Evolutionary conservation across 2,329 filamentous ascomycete genomes (phyloP).

Genomic region (Plectosphaerella sp.): DNA sequence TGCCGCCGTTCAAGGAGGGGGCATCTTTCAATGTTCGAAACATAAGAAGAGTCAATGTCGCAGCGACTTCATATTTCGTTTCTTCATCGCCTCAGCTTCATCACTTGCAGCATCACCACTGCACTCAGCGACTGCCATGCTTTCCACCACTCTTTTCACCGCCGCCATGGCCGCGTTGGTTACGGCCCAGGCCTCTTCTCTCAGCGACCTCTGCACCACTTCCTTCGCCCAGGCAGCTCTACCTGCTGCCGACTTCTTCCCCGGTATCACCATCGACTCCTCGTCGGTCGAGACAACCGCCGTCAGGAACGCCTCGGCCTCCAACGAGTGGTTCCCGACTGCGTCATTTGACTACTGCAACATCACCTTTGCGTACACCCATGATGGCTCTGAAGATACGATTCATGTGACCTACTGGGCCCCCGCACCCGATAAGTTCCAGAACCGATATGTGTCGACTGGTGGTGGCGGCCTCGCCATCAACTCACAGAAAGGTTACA

Average conservation of each 20-base stretch:
- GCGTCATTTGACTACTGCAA: constrained; percentile 37
- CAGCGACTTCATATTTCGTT: not conserved
- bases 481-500: constrained; percentile 23
- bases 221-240: constrained; percentile 15
- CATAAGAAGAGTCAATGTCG: no score
- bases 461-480: constrained; percentile 43
- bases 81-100: not conserved
- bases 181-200: constrained; percentile 11
- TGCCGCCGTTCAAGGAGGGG: no score
- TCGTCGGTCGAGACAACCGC: constrained; percentile 20
- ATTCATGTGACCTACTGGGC: constrained; percentile 35
- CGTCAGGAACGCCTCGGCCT: constrained; percentile 25
- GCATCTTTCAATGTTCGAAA: no score
- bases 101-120: no score
- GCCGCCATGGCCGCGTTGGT: constrained; percentile 2
- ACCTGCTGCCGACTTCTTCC: constrained; percentile 15
- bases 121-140: no score
- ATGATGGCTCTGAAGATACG: constrained; percentile 28
- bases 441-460: constrained; percentile 39
- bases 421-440: constrained; percentile 34
- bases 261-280: constrained; percentile 20
- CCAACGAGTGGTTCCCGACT: constrained; percentile 21
- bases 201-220: constrained; percentile 14
- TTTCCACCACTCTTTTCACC: not conserved
- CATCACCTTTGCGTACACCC: constrained; percentile 39